Evolutionary conservation across 805 yeast species (phyloP), one percentile per base, ranked within the genome.

Genomic region (Pichia cabralensis): DNA sequence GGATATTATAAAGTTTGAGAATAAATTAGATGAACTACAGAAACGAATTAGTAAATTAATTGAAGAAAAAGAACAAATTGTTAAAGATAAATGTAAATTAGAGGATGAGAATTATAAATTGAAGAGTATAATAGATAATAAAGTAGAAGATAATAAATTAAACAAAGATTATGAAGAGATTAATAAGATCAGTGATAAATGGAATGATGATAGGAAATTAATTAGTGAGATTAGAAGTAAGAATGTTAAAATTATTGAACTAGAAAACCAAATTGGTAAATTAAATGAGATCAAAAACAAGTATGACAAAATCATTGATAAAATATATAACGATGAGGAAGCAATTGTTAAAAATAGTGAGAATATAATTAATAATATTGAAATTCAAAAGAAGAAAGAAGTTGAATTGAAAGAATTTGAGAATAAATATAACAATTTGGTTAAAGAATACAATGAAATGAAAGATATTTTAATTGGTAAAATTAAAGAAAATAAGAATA

Each of bases 391-490:
- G 26, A 24, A 24, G 4, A 16, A 24, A 24, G 6, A 13, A 13
- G 16, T 24, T 14, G 8, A 24, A 23, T 22, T 39, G 15, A 14
- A 42, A 47, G 40, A 52, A 42, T 35, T 40, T 31, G 17, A 54
- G 44, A n/a, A 30, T 47, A 8, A 38, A 11, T 42, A 47, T 21
- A 38, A 40, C 21, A 39, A 35, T 9, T 38, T 53, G 10, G 45
- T 43, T 17, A 34, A 38, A 22, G 61, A 56, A 12, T 53, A 52
- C 41, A 53, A 60, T 40, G 34, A 25, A 11, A 52, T 56, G 56
- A 58, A 56, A 38, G 49, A 51, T 27, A 61, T 59, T 27, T 35
- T 59, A 19, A 22, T 54, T 11, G 38, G 36, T 24, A 52, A 55
- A 39, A 48, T 52, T 26, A 47, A 52, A 24, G 30, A 37, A 10